These are phyloP conservation scores for Artemisia tridentata DNA, from an alignment of 129 eudicot genomes.

Conservation along the genomic window DNA sequence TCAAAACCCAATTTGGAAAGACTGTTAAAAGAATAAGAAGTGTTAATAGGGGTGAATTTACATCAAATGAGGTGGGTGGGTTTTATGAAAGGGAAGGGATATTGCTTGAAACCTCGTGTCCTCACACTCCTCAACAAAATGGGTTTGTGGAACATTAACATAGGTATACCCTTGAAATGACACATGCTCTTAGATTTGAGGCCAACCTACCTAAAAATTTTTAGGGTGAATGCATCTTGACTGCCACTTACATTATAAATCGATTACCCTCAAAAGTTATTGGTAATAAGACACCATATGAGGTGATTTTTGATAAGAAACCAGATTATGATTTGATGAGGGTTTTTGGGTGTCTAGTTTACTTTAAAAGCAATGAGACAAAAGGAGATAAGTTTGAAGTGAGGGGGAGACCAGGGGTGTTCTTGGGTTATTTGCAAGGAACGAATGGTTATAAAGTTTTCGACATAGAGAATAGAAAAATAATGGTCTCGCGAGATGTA, in stretches of 20 bases:
- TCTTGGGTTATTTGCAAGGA: too few relatives aligned
- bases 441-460: not conserved
- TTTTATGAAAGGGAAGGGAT: not conserved
- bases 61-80: not conserved
- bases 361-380: not conserved
- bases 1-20: conserved; percentile 1
- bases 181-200: conserved; percentile 5
- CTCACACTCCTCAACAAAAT: not conserved
- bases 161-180: not conserved
- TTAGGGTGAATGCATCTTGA: conserved; percentile 21
- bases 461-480: too few relatives aligned
- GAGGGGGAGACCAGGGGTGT: too few relatives aligned
- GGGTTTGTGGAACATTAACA: not conserved
- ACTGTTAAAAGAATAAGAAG: conserved; percentile 1
- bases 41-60: conserved; percentile 19
- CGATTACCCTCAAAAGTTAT: conserved; percentile 6
- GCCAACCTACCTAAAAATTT: not conserved
- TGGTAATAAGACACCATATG: not conserved
- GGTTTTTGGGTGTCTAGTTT: conserved; percentile 25
- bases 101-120: not conserved
- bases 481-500: too few relatives aligned
- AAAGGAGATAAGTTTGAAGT: too few relatives aligned
- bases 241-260: conserved; percentile 19
- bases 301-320: not conserved
- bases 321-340: not conserved